phyloP scores from a whole-genome alignment of 768 basidiomycete species.

The Imleria badia region DNA sequence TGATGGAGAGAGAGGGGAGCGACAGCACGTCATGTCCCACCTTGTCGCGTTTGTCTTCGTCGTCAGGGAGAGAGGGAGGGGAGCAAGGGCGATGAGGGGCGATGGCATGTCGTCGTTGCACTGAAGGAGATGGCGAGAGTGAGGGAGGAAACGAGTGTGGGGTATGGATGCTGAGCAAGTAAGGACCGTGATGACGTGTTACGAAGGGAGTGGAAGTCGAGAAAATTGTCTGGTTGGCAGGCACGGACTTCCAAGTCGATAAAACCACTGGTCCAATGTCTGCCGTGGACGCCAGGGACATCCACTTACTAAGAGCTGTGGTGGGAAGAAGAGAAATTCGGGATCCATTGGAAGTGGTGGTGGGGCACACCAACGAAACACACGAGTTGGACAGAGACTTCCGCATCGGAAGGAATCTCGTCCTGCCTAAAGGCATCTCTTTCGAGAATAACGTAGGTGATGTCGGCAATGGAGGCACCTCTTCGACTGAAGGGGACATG shows the following conservation, averaged over 20 bases:
- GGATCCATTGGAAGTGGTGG: slow-evolving; percentile 12
- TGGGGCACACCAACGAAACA: slow-evolving; percentile 9
- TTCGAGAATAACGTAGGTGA: too few species aligned
- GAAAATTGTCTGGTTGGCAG: background rate
- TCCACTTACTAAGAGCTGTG: slow-evolving; percentile 26
- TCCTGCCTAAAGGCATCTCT: too few species aligned
- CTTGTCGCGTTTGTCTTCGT: too few species aligned
- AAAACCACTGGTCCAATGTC: slow-evolving; percentile 17
- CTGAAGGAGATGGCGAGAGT: too few species aligned
- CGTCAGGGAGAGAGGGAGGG: too few species aligned
- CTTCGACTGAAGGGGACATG: slow-evolving; percentile 16
- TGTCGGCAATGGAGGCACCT: slow-evolving; percentile 27
- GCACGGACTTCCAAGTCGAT: background rate
- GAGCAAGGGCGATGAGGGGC: too few species aligned
- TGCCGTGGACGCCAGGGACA: slow-evolving; percentile 27
- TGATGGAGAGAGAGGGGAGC: too few species aligned
- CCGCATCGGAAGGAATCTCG: too few species aligned
- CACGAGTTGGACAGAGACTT: slow-evolving; percentile 25
- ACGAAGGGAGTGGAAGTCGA: background rate
- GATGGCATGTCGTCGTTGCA: too few species aligned
- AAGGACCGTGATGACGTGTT: slow-evolving; percentile 19
- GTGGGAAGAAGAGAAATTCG: slow-evolving; percentile 25
- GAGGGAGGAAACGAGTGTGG: slow-evolving; percentile 13
- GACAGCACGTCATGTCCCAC: too few species aligned
- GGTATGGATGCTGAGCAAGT: background rate